Evolutionary conservation across 768 basidiomycete genomes (phyloP), one percentile per base, ranked within the genome.

Genomic region (Russula olivacea): DNA sequence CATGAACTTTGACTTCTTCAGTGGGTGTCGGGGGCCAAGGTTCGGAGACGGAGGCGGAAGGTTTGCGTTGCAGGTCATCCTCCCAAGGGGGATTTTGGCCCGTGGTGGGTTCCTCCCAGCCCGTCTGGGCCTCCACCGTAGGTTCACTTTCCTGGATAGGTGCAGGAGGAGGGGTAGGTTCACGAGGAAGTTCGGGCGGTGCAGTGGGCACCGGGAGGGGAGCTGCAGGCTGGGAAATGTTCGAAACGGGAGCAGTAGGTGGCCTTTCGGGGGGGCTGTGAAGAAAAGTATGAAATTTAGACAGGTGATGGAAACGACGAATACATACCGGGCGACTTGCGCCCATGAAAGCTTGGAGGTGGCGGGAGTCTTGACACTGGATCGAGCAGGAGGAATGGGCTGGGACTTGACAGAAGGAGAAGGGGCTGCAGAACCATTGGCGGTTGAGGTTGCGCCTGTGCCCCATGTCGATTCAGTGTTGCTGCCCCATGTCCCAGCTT

Each of bases 321-420:
- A 30, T 38, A 75, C 80, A 8, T 70, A 88, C 89, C 86, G 79
- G 66, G 91, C 90, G 71, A 93, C 79, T 69, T 93, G 88, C 9
- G 91, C 91, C 90, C 90, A 93, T 40, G 91, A 91, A 63, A 89
- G 74, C 76, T 91, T 90, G 9, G 88, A 84, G 14, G 82, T 87
- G 32, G 87, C 83, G 48, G 89, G 87, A 12, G 82, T 77, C 75
- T 85, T 88, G 15, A 75, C 61, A 15, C 19, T n/a, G n/a, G 68
- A 60, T 63, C 71, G 72, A 17, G 70, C 32, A 14, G 68, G 19
- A 28, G 66, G 61, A 23, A 66, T 68, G 4, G 65, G 59, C 55
- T 64, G 69, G 6, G 73, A 71, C 30, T 74, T 74, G 52, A 77
- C 73, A 3, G 77, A 67, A 25, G 77, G 67, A 40, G 69, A 66